Base-by-base conservation (phyloP, 108 stramenopile species). In the Skeletonema menzelii region DNA sequence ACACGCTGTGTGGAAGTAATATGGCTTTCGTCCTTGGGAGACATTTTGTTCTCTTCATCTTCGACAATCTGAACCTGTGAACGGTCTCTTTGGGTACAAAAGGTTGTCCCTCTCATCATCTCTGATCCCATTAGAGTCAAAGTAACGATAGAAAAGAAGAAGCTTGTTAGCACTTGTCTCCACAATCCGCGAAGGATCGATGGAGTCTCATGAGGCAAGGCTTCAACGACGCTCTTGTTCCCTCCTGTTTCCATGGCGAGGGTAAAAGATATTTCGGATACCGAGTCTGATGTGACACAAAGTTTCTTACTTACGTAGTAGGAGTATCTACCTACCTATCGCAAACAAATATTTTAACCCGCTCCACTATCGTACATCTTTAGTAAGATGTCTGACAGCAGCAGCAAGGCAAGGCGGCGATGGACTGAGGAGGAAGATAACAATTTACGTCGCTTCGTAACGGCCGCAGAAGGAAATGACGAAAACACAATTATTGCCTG, bases 371-470 rank as follows among this genome's bases (percentile, higher is more conserved):
- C n/a, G n/a, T n/a, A n/a, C n/a, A n/a, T n/a, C n/a, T n/a, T n/a
- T n/a, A n/a, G n/a, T n/a, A 34, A 34, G 57, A 58, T 58, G 57
- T 47, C 12, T 3, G 49, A 19, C 15, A 58, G 28, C 17, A 58
- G 28, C 17, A 60, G 28, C 32, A 60, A 31, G 8, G 28, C 28
- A 35, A 34, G 59, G n/a, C 34, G 59, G n/a, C 59, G 87, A 8
- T 89, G 86, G 86, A 77, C 77, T 6, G 65, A 83, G 31, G 84
- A 86, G 42, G 76, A 87, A 59, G 86, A 89, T 59, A 68, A 63
- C 17, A 63, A 72, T 56, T 76, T 89, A 44, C 19, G 85, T 37
- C 26, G 56, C 20, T 30, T 32, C 15, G 59, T 83, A 27, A 53
- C 72, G 17, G 59, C 59, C 4, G 59, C 17, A 5, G 63, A 68